Evolutionary conservation across 148 eudicot species (phyloP).

Genomic region (Silene latifolia): DNA sequence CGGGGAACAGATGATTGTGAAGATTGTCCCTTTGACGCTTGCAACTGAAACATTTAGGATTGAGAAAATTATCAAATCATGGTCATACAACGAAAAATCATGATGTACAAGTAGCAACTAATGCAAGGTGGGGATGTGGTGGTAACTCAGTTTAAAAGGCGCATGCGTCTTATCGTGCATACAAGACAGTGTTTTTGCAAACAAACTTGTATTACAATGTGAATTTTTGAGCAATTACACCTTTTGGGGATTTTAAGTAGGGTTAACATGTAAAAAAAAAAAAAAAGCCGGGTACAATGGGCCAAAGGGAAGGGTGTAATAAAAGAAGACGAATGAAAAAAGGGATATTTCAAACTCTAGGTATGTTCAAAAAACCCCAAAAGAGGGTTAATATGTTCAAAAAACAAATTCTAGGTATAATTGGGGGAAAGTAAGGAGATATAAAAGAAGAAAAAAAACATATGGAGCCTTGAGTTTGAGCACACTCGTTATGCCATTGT

Average conservation of each 20-base stretch:
- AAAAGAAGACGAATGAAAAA: background rate
- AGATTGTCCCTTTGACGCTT: conserved; percentile 58
- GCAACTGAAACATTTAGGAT: conserved; percentile 44
- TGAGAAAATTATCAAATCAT: conserved; percentile 8
- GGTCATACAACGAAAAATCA: background rate
- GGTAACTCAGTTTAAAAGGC: background rate
- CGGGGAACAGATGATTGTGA: conserved; percentile 30
- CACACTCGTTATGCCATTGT: background rate
- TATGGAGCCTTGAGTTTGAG: background rate
- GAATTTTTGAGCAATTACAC: background rate
- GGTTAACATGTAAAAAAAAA: background rate
- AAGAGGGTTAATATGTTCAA: background rate
- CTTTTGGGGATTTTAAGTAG: background rate
- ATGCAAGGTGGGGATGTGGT: background rate
- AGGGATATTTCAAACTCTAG: background rate
- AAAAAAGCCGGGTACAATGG: background rate
- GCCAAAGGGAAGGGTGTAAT: background rate
- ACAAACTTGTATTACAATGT: background rate
- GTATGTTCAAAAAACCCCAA: background rate
- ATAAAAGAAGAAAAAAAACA: background rate
- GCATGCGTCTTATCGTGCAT: background rate
- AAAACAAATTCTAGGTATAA: background rate
- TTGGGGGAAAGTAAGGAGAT: background rate
- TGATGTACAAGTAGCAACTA: background rate
- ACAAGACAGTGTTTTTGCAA: background rate